These are phyloP conservation scores for Colletotrichum musae DNA, from an alignment of 2,329 filamentous ascomycete genomes.

Conservation along the genomic window DNA sequence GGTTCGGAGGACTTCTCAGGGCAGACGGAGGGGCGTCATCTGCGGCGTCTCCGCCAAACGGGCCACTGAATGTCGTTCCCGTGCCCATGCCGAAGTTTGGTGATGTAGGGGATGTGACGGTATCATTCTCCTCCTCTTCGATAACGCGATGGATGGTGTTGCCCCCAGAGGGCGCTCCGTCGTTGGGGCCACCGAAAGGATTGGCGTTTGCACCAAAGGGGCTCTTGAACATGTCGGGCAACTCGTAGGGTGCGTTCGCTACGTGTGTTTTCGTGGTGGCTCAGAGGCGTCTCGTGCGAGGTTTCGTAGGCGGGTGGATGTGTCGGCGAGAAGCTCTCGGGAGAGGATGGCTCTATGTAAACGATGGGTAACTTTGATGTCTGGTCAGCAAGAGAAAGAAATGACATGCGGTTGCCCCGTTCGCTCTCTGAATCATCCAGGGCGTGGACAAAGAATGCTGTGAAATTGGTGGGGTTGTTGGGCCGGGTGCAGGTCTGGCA, in stretches of 20 bases:
- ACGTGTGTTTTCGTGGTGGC: slow-evolving; percentile 10
- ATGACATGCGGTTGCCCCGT: slow-evolving; percentile 30
- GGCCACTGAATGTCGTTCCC: slow-evolving; percentile 62
- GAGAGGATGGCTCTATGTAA: too few relatives aligned
- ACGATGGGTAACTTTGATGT: too few relatives aligned
- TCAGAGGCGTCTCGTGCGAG: slow-evolving; percentile 44
- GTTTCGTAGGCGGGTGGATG: slow-evolving; percentile 69
- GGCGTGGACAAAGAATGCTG: slow-evolving; percentile 39
- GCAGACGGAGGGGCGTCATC: slow-evolving; percentile 61
- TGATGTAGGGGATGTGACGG: slow-evolving; percentile 81
- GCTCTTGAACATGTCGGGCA: slow-evolving; percentile 86
- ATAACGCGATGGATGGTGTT: slow-evolving; percentile 70
- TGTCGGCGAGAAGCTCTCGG: slow-evolving; percentile 75
- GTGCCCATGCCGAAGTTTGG: slow-evolving; percentile 66
- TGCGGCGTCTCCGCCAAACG: slow-evolving; percentile 66
- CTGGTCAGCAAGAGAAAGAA: slow-evolving; percentile 41
- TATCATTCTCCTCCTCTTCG: slow-evolving; percentile 88
- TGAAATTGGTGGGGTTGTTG: slow-evolving; percentile 37
- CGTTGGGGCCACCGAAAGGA: slow-evolving; percentile 76
- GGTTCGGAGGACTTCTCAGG: slow-evolving; percentile 65
- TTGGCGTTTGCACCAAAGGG: slow-evolving; percentile 78
- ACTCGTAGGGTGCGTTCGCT: slow-evolving; percentile 52
- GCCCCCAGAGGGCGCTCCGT: slow-evolving; percentile 48
- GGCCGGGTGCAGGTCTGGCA: slow-evolving; percentile 19
- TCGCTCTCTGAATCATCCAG: slow-evolving; percentile 24